A percentile compares a stretch with the other conserved stretches of the same genome.
These are phyloP conservation scores for Phyllostachys edulis DNA, from an alignment of 176 grass and related monocot genomes.

Conservation along the genomic window DNA sequence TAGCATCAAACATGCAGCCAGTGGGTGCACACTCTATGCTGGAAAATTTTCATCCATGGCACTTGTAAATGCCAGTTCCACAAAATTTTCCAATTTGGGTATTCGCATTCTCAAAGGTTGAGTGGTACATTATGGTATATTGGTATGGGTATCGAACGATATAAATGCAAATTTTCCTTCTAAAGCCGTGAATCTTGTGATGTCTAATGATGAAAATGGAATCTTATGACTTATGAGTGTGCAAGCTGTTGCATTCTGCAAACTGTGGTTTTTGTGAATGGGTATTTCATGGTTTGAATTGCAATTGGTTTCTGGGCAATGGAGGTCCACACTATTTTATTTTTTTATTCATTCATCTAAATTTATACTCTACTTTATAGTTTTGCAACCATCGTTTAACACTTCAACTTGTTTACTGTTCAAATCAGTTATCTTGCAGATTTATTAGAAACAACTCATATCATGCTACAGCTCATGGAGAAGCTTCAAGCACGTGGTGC, in stretches of 20 bases:
- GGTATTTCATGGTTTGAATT: constrained; percentile 10
- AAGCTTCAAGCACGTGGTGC: constrained; percentile 81
- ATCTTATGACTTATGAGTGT: neutral
- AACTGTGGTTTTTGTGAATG: neutral
- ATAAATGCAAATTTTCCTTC: neutral
- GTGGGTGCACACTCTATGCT: too few species aligned
- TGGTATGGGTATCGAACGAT: neutral
- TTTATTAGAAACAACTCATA: constrained; percentile 88
- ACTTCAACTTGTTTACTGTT: constrained; percentile 30
- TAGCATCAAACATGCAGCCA: too few species aligned
- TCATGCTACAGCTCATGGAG: constrained; percentile 93
- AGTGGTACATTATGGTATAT: neutral
- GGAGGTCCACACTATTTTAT: constrained; percentile 1
- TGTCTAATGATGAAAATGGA: neutral
- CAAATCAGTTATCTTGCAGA: constrained; percentile 83
- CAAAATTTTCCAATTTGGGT: constrained; percentile 6
- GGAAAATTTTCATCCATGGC: too few species aligned
- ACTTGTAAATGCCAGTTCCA: neutral
- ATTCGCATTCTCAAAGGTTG: constrained; percentile 4
- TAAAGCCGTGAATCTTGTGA: constrained; percentile 7
- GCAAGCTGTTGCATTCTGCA: neutral
- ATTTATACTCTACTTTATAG: neutral
- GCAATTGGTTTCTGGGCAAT: constrained; percentile 18
- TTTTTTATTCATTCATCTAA: constrained; percentile 1
- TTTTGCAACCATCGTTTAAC: constrained; percentile 10